These are phyloP conservation scores for Lasiosphaeris hirsuta DNA, from an alignment of 495 filamentous ascomycete genomes.

Conservation along the genomic window DNA sequence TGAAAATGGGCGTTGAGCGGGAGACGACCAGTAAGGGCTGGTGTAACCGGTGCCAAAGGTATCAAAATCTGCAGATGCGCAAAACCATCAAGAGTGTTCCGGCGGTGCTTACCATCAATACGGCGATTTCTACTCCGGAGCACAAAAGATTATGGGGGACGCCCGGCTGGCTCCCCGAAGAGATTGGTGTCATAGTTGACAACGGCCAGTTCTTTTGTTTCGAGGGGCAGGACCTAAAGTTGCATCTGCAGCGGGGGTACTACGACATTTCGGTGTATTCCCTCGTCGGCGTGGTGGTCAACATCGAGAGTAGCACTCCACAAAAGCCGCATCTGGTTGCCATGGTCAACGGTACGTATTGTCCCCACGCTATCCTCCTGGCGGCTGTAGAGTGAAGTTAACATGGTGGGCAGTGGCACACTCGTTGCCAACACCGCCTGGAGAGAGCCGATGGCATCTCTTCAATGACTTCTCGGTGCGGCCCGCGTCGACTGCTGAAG, in stretches of 20 bases:
- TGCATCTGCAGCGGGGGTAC: constrained; percentile 58
- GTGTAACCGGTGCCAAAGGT: constrained; percentile 83
- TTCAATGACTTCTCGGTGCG: constrained; percentile 97
- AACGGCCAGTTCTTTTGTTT: constrained; percentile 82
- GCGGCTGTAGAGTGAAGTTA: not conserved
- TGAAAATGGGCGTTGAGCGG: constrained; percentile 82
- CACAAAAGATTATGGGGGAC: constrained; percentile 78
- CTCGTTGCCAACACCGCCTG: constrained; percentile 52
- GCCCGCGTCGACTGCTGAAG: constrained; percentile 72
- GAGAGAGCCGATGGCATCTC: constrained; percentile 74
- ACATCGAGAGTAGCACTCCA: constrained; percentile 77
- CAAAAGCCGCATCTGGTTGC: constrained; percentile 90
- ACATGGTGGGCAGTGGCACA: constrained; percentile 56
- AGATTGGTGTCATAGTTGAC: constrained; percentile 84
- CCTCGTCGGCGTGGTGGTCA: constrained; percentile 83
- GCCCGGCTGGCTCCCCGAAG: constrained; percentile 85
- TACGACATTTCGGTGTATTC: constrained; percentile 82
- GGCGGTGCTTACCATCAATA: constrained; percentile 78
- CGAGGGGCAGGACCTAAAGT: constrained; percentile 78
- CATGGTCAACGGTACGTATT: constrained; percentile 68
- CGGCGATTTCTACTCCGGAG: constrained; percentile 66
- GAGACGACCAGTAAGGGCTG: constrained; percentile 80
- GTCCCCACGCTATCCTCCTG: not conserved
- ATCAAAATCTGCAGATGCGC: constrained; percentile 73
- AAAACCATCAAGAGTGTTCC: constrained; percentile 79